phyloP scores from a whole-genome alignment of 148 eudicot genomes.

The Rhododendron williamsianum region DNA sequence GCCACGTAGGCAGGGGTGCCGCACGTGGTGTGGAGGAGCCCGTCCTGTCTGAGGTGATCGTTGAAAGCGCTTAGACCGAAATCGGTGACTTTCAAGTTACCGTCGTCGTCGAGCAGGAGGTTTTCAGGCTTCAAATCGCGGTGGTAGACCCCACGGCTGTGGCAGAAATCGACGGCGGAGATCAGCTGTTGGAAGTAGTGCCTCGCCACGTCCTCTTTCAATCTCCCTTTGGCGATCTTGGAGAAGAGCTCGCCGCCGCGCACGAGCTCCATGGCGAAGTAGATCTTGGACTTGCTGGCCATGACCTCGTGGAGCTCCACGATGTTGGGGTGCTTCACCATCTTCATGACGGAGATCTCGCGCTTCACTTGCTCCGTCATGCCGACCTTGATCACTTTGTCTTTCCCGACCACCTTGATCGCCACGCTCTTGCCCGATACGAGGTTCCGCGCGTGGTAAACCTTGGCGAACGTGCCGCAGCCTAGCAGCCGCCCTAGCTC shows the following conservation, averaged over 20 bases:
- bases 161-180: conserved; percentile 46
- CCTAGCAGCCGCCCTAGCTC: conserved; percentile 34
- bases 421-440: conserved; percentile 34
- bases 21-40: conserved; percentile 40
- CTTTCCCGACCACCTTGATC: conserved; percentile 37
- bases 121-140: conserved; percentile 44
- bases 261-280: conserved; percentile 37
- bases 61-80: conserved; percentile 35
- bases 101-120: conserved; percentile 33
- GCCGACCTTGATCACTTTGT: conserved; percentile 30
- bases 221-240: conserved; percentile 26
- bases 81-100: conserved; percentile 33
- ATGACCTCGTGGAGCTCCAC: conserved; percentile 37
- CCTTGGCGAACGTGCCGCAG: conserved; percentile 40
- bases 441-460: conserved; percentile 29
- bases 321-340: conserved; percentile 35
- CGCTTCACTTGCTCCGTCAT: conserved; percentile 38
- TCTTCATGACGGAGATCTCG: conserved; percentile 38
- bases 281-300: conserved; percentile 40
- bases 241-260: conserved; percentile 42
- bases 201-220: conserved; percentile 27
- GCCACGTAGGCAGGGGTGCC: conserved; percentile 46
- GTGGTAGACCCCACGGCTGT: conserved; percentile 46
- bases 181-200: conserved; percentile 39
- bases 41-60: conserved; percentile 24